Evolutionary conservation across 1,284 basidiomycete genomes (phyloP).

Genomic region (Heterobasidion irregulare): DNA sequence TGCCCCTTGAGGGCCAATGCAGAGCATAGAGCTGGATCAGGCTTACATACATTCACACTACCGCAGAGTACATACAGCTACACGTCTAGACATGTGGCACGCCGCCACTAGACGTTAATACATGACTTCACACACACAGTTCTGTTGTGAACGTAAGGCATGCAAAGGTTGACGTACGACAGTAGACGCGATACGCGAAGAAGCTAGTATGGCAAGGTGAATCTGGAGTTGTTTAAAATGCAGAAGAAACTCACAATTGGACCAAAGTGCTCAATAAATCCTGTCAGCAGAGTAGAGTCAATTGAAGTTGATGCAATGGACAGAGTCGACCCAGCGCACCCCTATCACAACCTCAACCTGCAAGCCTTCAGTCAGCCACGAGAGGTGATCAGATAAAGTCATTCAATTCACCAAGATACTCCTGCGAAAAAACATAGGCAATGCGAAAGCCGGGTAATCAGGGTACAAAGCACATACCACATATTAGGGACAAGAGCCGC

Average conservation of each 20-base stretch:
- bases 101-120: no score
- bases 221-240: not conserved
- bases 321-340: not conserved
- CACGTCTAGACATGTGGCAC: no score
- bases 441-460: not conserved
- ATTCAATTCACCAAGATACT: not conserved
- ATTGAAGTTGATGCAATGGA: not conserved
- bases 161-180: not conserved
- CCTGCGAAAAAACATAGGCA: not conserved
- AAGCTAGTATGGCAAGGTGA: not conserved
- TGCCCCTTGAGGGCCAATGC: no score
- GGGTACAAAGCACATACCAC: not conserved
- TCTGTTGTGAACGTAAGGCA: not conserved
- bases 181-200: not conserved
- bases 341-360: not conserved
- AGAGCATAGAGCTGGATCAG: no score
- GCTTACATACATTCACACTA: no score
- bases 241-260: not conserved
- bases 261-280: not conserved
- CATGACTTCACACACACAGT: no score
- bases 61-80: no score
- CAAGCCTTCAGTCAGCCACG: not conserved
- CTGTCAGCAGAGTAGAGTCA: not conserved
- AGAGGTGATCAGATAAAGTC: not conserved
- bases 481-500: not conserved